A percentile compares a stretch with the other conserved stretches of the same genome.
These are phyloP conservation scores for Daldinia bambusicola DNA, from an alignment of 495 filamentous ascomycete genomes.

Conservation along the genomic window DNA sequence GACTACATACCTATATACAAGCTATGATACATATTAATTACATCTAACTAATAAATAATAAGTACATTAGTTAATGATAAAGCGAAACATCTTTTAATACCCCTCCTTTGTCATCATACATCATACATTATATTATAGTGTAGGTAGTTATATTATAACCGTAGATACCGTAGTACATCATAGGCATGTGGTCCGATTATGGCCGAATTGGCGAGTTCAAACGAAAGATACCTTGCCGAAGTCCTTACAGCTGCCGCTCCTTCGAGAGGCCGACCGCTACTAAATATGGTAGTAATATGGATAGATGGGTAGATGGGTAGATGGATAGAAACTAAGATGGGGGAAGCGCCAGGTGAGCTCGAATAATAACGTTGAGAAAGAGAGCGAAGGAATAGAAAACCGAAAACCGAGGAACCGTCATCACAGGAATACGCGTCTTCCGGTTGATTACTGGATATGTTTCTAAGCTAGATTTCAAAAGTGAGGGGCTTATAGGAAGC, in stretches of 20 bases:
- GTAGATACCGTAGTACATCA: neutral
- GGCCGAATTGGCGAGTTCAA: constrained; percentile 40
- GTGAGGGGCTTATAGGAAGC: constrained; percentile 45
- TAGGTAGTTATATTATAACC: neutral
- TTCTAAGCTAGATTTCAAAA: constrained; percentile 37
- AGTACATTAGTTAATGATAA: neutral
- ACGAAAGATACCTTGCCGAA: constrained; percentile 35
- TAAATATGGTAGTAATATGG: constrained; percentile 1
- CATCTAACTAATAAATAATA: too few relatives aligned
- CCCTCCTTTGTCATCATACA: constrained; percentile 45
- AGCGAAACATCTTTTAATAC: constrained; percentile 4
- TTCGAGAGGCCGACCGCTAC: constrained; percentile 7
- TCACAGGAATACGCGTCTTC: constrained; percentile 40
- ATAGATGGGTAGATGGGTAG: neutral
- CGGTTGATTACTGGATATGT: constrained; percentile 43
- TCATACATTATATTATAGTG: constrained; percentile 12
- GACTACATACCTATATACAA: constrained; percentile 24
- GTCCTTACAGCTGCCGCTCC: constrained; percentile 15
- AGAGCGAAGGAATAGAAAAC: constrained; percentile 20
- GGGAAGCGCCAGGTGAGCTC: constrained; percentile 31
- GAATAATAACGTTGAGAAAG: neutral
- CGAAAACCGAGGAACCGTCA: constrained; percentile 4
- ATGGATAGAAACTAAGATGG: constrained; percentile 3
- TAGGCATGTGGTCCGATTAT: constrained; percentile 36
- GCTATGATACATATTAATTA: neutral